These are phyloP conservation scores for Funneliformis mosseae DNA, from an alignment of 192 early-diverging fungal genomes.

Conservation along the genomic window DNA sequence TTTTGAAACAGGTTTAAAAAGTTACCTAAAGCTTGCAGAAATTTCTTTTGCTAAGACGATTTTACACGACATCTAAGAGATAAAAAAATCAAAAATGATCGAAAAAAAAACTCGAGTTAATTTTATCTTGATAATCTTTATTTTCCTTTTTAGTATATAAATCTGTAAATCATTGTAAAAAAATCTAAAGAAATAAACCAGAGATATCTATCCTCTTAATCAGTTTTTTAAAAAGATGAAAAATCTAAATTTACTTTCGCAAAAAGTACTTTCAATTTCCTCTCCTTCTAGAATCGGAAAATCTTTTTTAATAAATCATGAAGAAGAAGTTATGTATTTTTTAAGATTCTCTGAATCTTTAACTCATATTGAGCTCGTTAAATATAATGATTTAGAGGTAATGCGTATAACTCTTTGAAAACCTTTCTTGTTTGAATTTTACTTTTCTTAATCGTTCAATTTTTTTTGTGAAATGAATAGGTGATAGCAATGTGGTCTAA, in stretches of 20 bases:
- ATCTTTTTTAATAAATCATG: background rate
- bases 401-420: background rate
- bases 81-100: too few relatives aligned
- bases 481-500: background rate
- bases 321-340: background rate
- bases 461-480: background rate
- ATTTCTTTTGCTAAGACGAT: slow-evolving; percentile 11
- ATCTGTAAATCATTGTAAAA: too few relatives aligned
- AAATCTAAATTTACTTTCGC: slow-evolving; percentile 19
- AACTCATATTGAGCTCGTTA: background rate
- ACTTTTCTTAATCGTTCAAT: background rate
- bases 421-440: background rate
- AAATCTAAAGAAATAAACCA: too few relatives aligned
- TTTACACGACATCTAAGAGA: slow-evolving; percentile 6
- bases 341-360: background rate
- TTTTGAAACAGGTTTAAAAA: background rate
- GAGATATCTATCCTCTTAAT: too few relatives aligned
- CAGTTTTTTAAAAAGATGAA: slow-evolving; percentile 7
- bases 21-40: slow-evolving; percentile 7
- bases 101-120: too few relatives aligned
- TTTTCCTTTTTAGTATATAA: too few relatives aligned
- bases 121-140: too few relatives aligned
- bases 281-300: background rate
- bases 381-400: background rate
- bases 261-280: background rate